Conservation (phyloP, 495 filamentous ascomycete genomes). For the Neurospora terricola region DNA sequence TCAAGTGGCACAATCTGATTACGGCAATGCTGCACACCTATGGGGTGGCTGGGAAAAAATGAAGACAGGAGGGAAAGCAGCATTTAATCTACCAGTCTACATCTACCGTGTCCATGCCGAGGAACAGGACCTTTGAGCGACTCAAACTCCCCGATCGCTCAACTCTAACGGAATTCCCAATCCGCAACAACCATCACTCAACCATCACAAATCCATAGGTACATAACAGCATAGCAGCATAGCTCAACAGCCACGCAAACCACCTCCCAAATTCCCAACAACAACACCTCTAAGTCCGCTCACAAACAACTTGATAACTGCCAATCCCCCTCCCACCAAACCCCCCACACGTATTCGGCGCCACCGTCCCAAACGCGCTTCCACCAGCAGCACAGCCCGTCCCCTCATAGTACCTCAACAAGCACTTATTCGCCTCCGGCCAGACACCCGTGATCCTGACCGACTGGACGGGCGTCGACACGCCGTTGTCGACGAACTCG, state of each 20-base stretch:
- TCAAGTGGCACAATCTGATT: too few species aligned
- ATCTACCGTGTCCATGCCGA: background rate
- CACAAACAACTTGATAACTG: background rate
- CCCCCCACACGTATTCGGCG: background rate
- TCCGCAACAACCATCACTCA: background rate
- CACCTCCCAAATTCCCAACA: background rate
- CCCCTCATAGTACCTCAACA: background rate
- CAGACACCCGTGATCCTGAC: background rate
- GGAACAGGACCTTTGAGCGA: background rate
- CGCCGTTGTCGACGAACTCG: background rate
- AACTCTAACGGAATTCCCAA: background rate
- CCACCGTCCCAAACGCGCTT: background rate
- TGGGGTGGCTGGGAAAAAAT: background rate
- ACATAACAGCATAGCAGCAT: too few species aligned
- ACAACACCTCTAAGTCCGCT: background rate
- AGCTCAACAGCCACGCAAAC: too few species aligned
- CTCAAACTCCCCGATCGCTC: background rate
- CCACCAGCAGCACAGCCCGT: background rate
- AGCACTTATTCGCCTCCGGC: background rate
- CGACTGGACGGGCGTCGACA: background rate
- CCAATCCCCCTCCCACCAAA: background rate
- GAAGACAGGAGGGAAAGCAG: background rate
- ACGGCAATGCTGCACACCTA: too few species aligned
- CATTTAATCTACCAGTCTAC: background rate
- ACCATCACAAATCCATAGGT: background rate